phyloP scores from a whole-genome alignment of 140 eudicot genomes.

The Flaveria floridana region DNA sequence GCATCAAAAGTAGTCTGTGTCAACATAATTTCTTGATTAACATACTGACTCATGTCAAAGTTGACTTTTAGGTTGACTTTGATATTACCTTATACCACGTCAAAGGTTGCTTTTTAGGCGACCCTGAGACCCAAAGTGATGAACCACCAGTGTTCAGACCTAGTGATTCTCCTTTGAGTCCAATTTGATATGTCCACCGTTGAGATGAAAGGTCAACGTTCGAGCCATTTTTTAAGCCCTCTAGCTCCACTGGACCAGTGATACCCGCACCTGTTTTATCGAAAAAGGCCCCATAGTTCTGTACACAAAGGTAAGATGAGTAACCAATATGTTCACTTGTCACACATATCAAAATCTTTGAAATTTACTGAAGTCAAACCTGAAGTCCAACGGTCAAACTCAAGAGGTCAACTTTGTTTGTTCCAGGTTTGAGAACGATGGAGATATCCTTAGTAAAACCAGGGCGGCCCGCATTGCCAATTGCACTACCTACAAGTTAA shows the following conservation, averaged over 20 bases:
- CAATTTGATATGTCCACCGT: constrained; percentile 90
- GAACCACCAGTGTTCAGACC: constrained; percentile 70
- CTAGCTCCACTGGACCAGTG: constrained; percentile 84
- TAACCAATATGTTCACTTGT: neutral
- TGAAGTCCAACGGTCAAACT: constrained; percentile 93
- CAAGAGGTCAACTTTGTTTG: constrained; percentile 72
- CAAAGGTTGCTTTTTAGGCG: constrained; percentile 78
- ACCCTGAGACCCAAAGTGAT: constrained; percentile 59
- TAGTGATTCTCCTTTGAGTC: constrained; percentile 73
- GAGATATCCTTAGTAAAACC: constrained; percentile 53
- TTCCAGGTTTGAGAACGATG: constrained; percentile 51
- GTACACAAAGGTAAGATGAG: constrained; percentile 18
- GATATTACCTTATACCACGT: constrained; percentile 92
- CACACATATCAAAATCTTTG: neutral
- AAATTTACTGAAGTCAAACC: constrained; percentile 46
- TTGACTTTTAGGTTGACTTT: neutral
- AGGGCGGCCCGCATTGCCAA: constrained; percentile 40
- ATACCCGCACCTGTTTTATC: constrained; percentile 75
- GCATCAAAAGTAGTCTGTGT: constrained; percentile 72
- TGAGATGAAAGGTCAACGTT: constrained; percentile 69
- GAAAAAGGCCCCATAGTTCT: constrained; percentile 92
- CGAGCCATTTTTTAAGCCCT: constrained; percentile 51
- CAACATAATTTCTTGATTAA: constrained; percentile 22
- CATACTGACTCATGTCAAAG: neutral
- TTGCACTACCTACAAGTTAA: constrained; percentile 50